A percentile compares a stretch with the other conserved stretches of the same genome.
phyloP scores from a whole-genome alignment of 78 protist genomes.

The Chrysochromulina parva region DNA sequence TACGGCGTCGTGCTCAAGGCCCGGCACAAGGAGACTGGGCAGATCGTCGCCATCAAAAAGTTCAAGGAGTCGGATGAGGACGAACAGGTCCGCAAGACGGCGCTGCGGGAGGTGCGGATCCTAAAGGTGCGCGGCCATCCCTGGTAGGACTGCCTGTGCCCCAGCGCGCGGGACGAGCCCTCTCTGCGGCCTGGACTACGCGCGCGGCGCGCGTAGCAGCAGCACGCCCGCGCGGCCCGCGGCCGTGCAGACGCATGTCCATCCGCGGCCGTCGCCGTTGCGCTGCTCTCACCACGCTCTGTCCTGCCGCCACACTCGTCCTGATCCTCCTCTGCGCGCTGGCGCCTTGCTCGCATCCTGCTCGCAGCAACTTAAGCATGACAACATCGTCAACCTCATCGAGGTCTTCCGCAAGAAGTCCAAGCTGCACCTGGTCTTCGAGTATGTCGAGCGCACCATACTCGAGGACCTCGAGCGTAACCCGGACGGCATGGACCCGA shows the following conservation, averaged over 20 bases:
- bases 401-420: conserved; percentile 67
- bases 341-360: background rate
- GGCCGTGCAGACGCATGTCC: too few relatives aligned
- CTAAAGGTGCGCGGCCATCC: conserved; percentile 35
- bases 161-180: too few relatives aligned
- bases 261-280: too few relatives aligned
- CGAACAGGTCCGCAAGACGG: conserved; percentile 49
- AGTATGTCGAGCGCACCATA: conserved; percentile 55
- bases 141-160: too few relatives aligned
- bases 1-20: conserved; percentile 71
- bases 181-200: too few relatives aligned
- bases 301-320: too few relatives aligned
- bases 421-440: conserved; percentile 64
- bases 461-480: conserved; percentile 62
- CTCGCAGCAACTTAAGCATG: conserved; percentile 53
- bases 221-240: too few relatives aligned
- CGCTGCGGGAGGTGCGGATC: conserved; percentile 67
- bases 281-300: too few relatives aligned
- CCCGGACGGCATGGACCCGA: conserved; percentile 42
- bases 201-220: too few relatives aligned
- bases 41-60: conserved; percentile 72
- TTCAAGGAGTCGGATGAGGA: conserved; percentile 77
- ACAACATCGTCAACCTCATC: conserved; percentile 64
- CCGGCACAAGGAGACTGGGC: conserved; percentile 58
- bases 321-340: too few relatives aligned